phyloP scores from a whole-genome alignment of 768 basidiomycete species.

The Tulasnella sp. region DNA sequence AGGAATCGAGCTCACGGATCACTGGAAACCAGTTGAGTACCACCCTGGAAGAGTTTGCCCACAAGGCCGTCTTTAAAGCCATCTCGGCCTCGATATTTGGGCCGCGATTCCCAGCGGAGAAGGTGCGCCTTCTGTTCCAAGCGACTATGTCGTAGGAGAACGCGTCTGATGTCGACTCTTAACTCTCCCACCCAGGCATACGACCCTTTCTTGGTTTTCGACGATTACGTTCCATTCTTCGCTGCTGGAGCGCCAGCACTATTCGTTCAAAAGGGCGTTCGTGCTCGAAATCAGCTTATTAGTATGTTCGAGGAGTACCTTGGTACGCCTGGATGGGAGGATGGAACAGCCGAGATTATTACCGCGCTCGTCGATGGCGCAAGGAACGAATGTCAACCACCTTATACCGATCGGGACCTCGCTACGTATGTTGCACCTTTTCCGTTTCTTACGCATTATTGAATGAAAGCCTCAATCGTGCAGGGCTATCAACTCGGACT shows the following conservation, averaged over 20 bases:
- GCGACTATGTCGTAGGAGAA: not conserved
- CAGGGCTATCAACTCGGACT: constrained; percentile 13
- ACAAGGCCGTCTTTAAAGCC: constrained; percentile 25
- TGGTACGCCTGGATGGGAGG: not conserved
- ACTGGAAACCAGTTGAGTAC: not conserved
- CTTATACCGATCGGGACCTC: constrained; percentile 1
- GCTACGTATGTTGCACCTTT: not conserved
- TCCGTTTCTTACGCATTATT: too few relatives aligned
- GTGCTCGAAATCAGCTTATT: constrained; percentile 24
- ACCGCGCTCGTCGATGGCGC: not conserved
- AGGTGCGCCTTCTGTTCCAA: not conserved
- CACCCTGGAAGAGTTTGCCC: constrained; percentile 11
- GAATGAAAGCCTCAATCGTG: constrained; percentile 9
- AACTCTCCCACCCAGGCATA: not conserved
- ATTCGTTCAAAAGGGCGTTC: constrained; percentile 23
- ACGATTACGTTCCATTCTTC: constrained; percentile 33
- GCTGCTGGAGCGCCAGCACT: constrained; percentile 31
- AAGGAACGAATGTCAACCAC: constrained; percentile 7
- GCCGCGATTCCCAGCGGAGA: constrained; percentile 28
- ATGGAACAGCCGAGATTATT: constrained; percentile 1
- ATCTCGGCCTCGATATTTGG: constrained; percentile 34
- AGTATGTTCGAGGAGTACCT: constrained; percentile 6
- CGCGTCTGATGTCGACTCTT: not conserved
- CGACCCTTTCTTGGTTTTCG: constrained; percentile 34
- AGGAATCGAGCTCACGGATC: not conserved